Base-by-base conservation (phyloP, 371 early-diverging fungal species). In the Smittium culicis region DNA sequence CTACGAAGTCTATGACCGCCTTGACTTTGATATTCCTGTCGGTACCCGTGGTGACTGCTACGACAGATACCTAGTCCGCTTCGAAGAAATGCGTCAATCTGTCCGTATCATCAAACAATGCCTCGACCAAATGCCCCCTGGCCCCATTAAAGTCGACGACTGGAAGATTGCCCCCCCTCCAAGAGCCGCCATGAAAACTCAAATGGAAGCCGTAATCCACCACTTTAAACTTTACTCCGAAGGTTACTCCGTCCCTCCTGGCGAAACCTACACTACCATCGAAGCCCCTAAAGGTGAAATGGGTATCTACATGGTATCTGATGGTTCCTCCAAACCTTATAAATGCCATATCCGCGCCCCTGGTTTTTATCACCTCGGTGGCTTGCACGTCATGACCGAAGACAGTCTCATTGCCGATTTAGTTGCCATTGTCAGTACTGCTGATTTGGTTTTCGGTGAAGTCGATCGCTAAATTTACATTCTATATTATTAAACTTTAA, bases 231-330 rank as follows among this genome's bases (percentile, higher is more conserved):
- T 96, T 54, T 97, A 88, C 81, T 93, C 94, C 33, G 98, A 97
- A 80, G 98, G 98, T 60, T 97, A 84, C 85, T 83, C 92, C 58
- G 98, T 97, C 25, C 98, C 98, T 30, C 79, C 90, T 31, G 98
- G 98, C 64, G 96, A 91, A 82, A 95, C 96, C 24, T 97, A 97
- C 81, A 93, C 93, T 33, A 94, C 87, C 60, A 87, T 96, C 71
- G 98, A 97, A 79, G 96, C 96, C 17, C 98, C 98, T 70, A 97
- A 97, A 85, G 96, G 94, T 74, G 96, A 95, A 78, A 94, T 94
- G 72, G 96, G 96, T 71, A 89, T 93, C 33, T 91, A 86, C 76
- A 79, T 93, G 66, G 85, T 92, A 2, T 88, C 89, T 27, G 92
- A 92, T 72, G 94, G 94, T 1, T 82, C 88, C 62, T 92, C 91